These are phyloP conservation scores for Salix koriyanagi DNA, from an alignment of 345 rosid species.

Conservation along the genomic window DNA sequence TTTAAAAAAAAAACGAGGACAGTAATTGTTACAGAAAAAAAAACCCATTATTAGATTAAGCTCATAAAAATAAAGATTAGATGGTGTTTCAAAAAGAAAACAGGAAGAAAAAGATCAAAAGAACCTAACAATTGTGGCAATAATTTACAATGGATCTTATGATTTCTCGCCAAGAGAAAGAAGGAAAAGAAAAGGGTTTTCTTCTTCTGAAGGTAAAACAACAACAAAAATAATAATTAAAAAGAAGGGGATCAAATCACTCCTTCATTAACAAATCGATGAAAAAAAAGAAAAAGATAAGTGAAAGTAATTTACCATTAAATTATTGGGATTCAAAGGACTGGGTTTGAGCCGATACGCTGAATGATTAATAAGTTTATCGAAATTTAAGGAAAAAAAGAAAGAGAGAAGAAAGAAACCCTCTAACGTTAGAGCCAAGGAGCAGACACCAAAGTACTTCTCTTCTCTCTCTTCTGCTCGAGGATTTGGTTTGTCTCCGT, in stretches of 20 bases:
- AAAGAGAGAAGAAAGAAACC: too few relatives aligned
- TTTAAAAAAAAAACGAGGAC: not conserved
- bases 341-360: too few relatives aligned
- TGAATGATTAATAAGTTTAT: too few relatives aligned
- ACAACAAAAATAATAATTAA: not conserved
- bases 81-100: not conserved
- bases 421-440: too few relatives aligned
- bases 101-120: not conserved
- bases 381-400: too few relatives aligned
- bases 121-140: not conserved
- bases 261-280: not conserved
- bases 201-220: not conserved
- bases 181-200: not conserved
- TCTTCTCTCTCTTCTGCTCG: too few relatives aligned
- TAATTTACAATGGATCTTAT: not conserved
- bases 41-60: not conserved
- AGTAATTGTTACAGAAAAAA: too few relatives aligned
- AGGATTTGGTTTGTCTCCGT: too few relatives aligned
- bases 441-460: too few relatives aligned
- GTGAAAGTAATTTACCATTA: not conserved
- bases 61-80: not conserved
- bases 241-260: not conserved
- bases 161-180: too few relatives aligned
- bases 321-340: too few relatives aligned
- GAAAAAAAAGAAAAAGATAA: not conserved